Conservation (phyloP, 345 rosid species). For the Eucalyptus urophylla region DNA sequence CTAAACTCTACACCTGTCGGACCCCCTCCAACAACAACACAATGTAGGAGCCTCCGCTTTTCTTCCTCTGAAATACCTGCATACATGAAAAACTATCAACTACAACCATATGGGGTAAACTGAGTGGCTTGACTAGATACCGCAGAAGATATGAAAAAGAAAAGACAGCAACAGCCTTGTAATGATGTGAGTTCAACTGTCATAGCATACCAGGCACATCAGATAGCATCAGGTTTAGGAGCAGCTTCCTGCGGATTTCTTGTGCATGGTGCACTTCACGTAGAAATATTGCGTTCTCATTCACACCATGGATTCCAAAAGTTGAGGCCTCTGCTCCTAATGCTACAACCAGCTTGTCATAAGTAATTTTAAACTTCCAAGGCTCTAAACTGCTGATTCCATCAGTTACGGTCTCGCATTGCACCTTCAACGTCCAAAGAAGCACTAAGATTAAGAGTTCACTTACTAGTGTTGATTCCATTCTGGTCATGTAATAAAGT, state of each 20-base stretch:
- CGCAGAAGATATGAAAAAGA: neutral
- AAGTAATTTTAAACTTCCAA: conserved; percentile 66
- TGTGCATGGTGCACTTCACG: conserved; percentile 95
- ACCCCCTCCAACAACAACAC: conserved; percentile 98
- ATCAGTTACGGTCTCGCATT: conserved; percentile 73
- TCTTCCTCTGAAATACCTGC: conserved; percentile 71
- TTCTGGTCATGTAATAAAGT: neutral
- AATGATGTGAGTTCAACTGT: neutral
- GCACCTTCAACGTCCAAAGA: conserved; percentile 33
- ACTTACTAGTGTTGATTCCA: neutral
- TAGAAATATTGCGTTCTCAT: conserved; percentile 66
- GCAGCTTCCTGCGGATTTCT: conserved; percentile 85
- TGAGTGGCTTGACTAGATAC: neutral
- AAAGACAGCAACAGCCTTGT: neutral
- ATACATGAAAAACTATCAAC: neutral
- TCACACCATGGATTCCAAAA: conserved; percentile 74
- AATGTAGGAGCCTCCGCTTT: conserved; percentile 71
- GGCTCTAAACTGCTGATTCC: conserved; percentile 37
- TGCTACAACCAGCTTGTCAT: conserved; percentile 84
- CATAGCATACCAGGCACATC: conserved; percentile 59
- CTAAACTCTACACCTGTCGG: conserved; percentile 98
- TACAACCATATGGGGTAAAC: neutral
- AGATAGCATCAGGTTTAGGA: conserved; percentile 88
- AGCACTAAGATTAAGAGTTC: neutral
- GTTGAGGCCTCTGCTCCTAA: conserved; percentile 81